Evolutionary conservation across 2,329 filamentous ascomycete species (phyloP), one percentile per base, ranked within the genome.

Genomic region (Periconia sp.): DNA sequence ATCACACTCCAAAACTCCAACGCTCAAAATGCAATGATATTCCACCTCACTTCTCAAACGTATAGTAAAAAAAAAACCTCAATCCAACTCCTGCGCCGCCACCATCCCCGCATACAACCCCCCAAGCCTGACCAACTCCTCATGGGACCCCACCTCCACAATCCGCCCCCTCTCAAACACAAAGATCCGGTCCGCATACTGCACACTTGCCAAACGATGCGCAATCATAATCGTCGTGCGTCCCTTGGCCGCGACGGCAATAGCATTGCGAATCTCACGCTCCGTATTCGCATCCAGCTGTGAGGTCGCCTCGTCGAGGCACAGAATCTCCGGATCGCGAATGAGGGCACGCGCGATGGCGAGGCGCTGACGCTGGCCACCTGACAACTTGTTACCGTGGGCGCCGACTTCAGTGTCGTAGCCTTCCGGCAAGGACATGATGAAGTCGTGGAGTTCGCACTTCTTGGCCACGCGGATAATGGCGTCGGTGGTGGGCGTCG

Each of bases 101-200:
- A 73, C 71, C 71, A 74, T 73, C 9, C 62, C 63, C 19, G 69
- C 57, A 47, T 74, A 74, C 45, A 72, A 69, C 17, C 71, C 69
- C 8, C 70, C 64, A 43, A 62, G 52, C 17, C 61, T 58, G 35
- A 88, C 74, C 59, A 88, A 72, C 62, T 86, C 83, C 6, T 77
- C 74, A 65, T 89, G 85, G 18, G 80, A 80, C n/a, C 88, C 86
- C 51, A 77, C 73, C 65, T 89, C 85, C 1, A 84, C 75, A 37
- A 89, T 79, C 19, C 70, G 81, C 20, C 87, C 85, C 55, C 86
- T 81, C 11, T 88, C 88, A 45, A 94, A 83, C 0, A 93, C 89
- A 62, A 90, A 91, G 41, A 92, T 92, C n/a, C 86, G 77, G 69
- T 93, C 86, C 1, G 89, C 88, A 61, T 92, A 88, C 70, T 90